phyloP scores from a whole-genome alignment of 2,329 filamentous ascomycete genomes.

The Mycosphaerella arachidis region DNA sequence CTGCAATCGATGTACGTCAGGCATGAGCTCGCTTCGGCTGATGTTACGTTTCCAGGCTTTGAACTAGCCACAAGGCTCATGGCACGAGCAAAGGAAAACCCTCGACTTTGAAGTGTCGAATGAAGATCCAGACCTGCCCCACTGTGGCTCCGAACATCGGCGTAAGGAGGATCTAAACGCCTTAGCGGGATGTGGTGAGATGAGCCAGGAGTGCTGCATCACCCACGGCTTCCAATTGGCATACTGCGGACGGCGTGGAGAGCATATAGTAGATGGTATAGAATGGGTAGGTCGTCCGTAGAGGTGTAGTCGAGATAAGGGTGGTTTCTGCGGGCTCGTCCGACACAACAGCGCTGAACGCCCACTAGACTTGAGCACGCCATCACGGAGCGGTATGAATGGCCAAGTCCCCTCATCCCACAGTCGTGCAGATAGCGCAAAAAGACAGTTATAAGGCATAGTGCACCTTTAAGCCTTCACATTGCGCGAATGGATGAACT shows the following conservation, averaged over 20 bases:
- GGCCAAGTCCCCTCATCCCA: not conserved
- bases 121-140: not conserved
- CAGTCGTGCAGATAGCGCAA: not conserved
- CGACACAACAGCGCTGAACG: not conserved
- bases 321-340: slow-evolving; percentile 1
- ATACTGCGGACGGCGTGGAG: not conserved
- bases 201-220: not conserved
- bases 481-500: not conserved
- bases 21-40: slow-evolving; percentile 1
- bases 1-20: not conserved
- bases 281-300: not conserved
- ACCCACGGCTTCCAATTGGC: not conserved
- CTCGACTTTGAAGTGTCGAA: not conserved
- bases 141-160: slow-evolving; percentile 6
- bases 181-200: slow-evolving; percentile 1
- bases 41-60: not conserved
- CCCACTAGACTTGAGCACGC: slow-evolving; percentile 8
- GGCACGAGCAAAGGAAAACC: not conserved
- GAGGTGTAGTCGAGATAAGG: slow-evolving; percentile 8
- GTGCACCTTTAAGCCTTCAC: not conserved
- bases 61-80: not conserved
- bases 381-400: slow-evolving; percentile 6
- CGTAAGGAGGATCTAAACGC: not conserved
- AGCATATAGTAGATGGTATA: not conserved
- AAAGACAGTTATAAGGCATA: not conserved